Evolutionary conservation across 148 eudicot genomes (phyloP).

Genomic region (Limonium bicolor): DNA sequence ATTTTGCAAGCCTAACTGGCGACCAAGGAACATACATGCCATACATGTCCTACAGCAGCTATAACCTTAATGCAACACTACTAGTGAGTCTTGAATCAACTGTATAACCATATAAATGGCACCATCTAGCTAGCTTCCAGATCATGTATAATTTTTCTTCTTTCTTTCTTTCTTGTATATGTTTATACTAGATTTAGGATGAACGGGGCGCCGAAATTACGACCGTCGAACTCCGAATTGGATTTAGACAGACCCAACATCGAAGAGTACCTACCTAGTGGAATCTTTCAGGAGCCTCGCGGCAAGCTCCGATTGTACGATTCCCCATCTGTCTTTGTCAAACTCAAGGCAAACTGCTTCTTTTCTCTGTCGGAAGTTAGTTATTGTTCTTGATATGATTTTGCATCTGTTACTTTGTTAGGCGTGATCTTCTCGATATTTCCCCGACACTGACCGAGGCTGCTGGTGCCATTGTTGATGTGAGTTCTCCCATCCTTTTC

Average conservation of each 20-base stretch:
- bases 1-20: too few relatives aligned
- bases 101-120: too few relatives aligned
- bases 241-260: conserved; percentile 83
- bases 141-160: too few relatives aligned
- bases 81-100: too few relatives aligned
- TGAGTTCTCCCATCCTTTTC: conserved; percentile 13
- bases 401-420: conserved; percentile 9
- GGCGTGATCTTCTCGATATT: conserved; percentile 86
- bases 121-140: too few relatives aligned
- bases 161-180: too few relatives aligned
- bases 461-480: conserved; percentile 96
- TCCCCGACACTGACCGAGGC: conserved; percentile 84
- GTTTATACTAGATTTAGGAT: not conserved
- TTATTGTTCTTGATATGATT: not conserved
- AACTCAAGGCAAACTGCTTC: not conserved
- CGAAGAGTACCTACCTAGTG: conserved; percentile 82
- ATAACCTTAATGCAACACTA: too few relatives aligned
- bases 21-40: too few relatives aligned
- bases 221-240: conserved; percentile 40
- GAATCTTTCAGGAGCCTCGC: conserved; percentile 47
- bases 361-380: not conserved
- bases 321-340: not conserved
- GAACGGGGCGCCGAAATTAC: conserved; percentile 17
- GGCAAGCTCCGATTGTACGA: conserved; percentile 66
- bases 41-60: too few relatives aligned